Conservation (phyloP, 306 rosid genomes). For the Prunus persica region Prunus_persica_NCBIv2 NC_034015.1:19312001-19312500, state of each 20-base stretch:
- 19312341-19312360: slow-evolving; percentile 98
- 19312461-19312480: background rate
- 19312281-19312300: background rate
- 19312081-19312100: slow-evolving; percentile 14
- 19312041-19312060: background rate
- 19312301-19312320: slow-evolving; percentile 67
- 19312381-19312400: slow-evolving; percentile 85
- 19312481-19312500: background rate
- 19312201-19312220: slow-evolving; percentile 93
- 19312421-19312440: slow-evolving; percentile 66
- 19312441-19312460: slow-evolving; percentile 39
- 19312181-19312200: slow-evolving; percentile 82
- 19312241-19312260: background rate
- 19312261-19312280: background rate
- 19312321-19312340: slow-evolving; percentile 85
- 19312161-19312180: slow-evolving; percentile 75
- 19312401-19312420: slow-evolving; percentile 94
- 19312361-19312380: slow-evolving; percentile 89
- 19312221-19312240: slow-evolving; percentile 59
- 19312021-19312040: background rate
- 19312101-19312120: slow-evolving; percentile 93
- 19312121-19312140: slow-evolving; percentile 86
- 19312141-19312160: slow-evolving; percentile 94
- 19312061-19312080: background rate
- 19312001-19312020: background rate